Evolutionary conservation across 768 basidiomycete genomes (phyloP).

Genomic region (Leucosporidium scottii): DNA sequence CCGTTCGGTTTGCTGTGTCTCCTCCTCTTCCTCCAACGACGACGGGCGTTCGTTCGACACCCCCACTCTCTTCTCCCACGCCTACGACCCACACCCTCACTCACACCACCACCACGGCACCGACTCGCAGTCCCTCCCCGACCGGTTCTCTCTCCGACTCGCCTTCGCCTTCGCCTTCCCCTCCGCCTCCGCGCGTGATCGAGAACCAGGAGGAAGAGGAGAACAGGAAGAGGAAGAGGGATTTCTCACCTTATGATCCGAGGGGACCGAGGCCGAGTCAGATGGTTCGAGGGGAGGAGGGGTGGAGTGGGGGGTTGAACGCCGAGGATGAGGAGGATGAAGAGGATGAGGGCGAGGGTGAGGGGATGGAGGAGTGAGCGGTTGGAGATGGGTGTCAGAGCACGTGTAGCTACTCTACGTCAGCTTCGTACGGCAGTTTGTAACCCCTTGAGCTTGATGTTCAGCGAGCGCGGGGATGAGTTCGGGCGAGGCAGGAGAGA

Average conservation of each 20-base stretch:
- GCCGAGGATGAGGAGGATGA: not conserved
- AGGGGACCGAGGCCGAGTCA: conserved; percentile 23
- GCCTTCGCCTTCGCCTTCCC: not conserved
- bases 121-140: not conserved
- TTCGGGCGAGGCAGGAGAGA: not conserved
- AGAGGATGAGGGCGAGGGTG: not conserved
- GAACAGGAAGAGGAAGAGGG: not conserved
- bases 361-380: conserved; percentile 1
- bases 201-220: not conserved
- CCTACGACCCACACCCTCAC: not conserved
- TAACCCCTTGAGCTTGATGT: not conserved
- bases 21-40: too few relatives aligned
- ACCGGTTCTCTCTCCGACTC: not conserved
- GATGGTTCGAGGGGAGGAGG: conserved; percentile 20
- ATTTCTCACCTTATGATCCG: not conserved
- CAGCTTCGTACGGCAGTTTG: not conserved
- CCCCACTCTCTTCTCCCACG: not conserved
- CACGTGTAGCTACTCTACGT: too few relatives aligned
- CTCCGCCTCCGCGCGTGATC: not conserved
- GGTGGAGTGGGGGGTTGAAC: conserved; percentile 3
- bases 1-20: not conserved
- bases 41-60: not conserved
- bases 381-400: too few relatives aligned
- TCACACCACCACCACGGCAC: not conserved
- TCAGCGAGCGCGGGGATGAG: not conserved